A percentile compares a stretch with the other conserved stretches of the same genome.
Conservation (phyloP, 2,329 filamentous ascomycete genomes). For the Tolypocladium sp. region DNA sequence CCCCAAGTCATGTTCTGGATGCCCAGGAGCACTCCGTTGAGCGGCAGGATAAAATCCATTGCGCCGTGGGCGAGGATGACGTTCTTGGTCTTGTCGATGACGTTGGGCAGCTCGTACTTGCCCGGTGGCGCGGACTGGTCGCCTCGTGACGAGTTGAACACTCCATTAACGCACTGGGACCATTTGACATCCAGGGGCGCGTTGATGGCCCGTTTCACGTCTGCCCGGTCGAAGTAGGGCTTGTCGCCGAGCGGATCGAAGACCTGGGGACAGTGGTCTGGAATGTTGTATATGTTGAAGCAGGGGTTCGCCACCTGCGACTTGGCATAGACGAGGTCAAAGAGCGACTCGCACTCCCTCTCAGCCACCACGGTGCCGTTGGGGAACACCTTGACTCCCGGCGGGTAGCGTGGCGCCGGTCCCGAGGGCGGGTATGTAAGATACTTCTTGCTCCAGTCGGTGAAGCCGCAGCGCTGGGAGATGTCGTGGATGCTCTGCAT, state of each 20-base stretch:
- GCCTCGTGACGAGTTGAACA: slow-evolving; percentile 3
- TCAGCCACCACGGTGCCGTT: slow-evolving; percentile 20
- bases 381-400: slow-evolving; percentile 27
- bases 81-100: slow-evolving; percentile 65
- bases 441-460: slow-evolving; percentile 48
- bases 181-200: slow-evolving; percentile 34
- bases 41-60: slow-evolving; percentile 58
- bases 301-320: slow-evolving; percentile 59
- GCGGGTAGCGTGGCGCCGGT: slow-evolving; percentile 39
- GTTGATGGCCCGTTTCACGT: slow-evolving; percentile 61
- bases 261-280: slow-evolving; percentile 59
- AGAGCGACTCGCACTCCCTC: slow-evolving; percentile 47
- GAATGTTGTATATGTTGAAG: slow-evolving; percentile 69
- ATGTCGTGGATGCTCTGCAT: slow-evolving; percentile 39
- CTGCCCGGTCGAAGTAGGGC: slow-evolving; percentile 64
- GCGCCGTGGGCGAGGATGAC: slow-evolving; percentile 67
- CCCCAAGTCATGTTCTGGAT: slow-evolving; percentile 81
- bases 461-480: slow-evolving; percentile 52
- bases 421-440: slow-evolving; percentile 61
- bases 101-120: slow-evolving; percentile 52
- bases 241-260: slow-evolving; percentile 64
- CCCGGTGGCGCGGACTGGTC: slow-evolving; percentile 33
- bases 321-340: slow-evolving; percentile 43
- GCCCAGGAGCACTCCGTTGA: slow-evolving; percentile 60
- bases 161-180: slow-evolving; percentile 3